Evolutionary conservation across 805 yeast genomes (phyloP).

Genomic region (Kodamaea hsintzibuensis): DNA sequence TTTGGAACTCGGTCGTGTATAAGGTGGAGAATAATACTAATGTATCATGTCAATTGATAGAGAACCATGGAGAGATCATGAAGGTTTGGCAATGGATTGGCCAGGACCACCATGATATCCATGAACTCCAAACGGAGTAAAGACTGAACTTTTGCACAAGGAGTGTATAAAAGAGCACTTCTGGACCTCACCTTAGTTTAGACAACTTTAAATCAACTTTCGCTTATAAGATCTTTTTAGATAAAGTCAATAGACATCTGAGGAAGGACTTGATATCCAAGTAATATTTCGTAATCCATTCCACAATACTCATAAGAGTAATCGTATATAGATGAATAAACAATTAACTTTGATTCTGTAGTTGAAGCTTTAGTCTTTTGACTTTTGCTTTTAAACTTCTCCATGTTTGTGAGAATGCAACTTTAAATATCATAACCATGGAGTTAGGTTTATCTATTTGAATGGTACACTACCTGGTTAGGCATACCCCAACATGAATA

Average conservation of each 20-base stretch:
- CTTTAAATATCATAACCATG: neutral
- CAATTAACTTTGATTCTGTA: neutral
- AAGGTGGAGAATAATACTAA: conserved; percentile 66
- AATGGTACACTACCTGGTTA: conserved; percentile 44
- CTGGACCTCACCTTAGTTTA: neutral
- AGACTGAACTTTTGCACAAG: neutral
- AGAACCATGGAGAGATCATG: conserved; percentile 84
- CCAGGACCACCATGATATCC: conserved; percentile 18
- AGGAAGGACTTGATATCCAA: neutral
- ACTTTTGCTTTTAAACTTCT: too few relatives aligned
- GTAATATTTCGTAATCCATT: too few relatives aligned
- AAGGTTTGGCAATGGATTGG: conserved; percentile 86
- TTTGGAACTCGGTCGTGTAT: conserved; percentile 61
- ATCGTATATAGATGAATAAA: neutral
- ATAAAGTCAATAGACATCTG: too few relatives aligned
- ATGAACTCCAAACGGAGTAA: neutral
- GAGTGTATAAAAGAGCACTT: too few relatives aligned
- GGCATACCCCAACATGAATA: conserved; percentile 54
- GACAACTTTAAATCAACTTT: neutral
- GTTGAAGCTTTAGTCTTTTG: too few relatives aligned
- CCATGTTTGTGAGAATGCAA: conserved; percentile 7
- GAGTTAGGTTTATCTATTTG: conserved; percentile 6
- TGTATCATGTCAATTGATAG: conserved; percentile 61
- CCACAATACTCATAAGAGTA: neutral
- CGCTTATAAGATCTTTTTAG: too few relatives aligned